Conservation (phyloP, 2,329 filamentous ascomycete species). For the Penicillium aurantiogriseum region DNA sequence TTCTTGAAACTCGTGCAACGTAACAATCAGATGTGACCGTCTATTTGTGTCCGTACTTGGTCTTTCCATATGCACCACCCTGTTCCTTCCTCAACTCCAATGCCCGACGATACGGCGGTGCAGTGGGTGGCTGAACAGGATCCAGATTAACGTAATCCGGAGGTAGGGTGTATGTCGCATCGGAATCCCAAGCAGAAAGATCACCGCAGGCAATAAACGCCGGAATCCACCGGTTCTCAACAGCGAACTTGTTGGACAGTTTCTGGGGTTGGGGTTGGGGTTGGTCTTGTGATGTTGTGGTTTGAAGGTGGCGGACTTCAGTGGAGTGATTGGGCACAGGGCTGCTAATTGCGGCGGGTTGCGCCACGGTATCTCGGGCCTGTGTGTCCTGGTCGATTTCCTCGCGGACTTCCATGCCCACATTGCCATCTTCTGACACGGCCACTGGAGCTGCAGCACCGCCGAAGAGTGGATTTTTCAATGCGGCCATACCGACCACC, state of each 20-base stretch:
- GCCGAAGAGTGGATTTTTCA: slow-evolving; percentile 42
- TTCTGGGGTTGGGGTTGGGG: slow-evolving; percentile 21
- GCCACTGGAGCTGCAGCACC: slow-evolving; percentile 34
- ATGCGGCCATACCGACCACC: slow-evolving; percentile 42
- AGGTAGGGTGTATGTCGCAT: slow-evolving; percentile 88
- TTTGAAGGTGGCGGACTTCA: slow-evolving; percentile 42
- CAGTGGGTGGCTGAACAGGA: slow-evolving; percentile 91
- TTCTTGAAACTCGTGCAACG: slow-evolving; percentile 7
- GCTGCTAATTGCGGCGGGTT: not conserved
- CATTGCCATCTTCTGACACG: slow-evolving; percentile 31
- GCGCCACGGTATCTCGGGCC: slow-evolving; percentile 6
- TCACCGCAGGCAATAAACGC: slow-evolving; percentile 98
- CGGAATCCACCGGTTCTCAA: slow-evolving; percentile 74
- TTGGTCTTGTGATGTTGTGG: slow-evolving; percentile 27
- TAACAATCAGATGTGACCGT: slow-evolving; percentile 25
- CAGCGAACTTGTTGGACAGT: slow-evolving; percentile 29
- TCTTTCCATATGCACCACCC: slow-evolving; percentile 76
- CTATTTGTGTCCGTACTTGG: slow-evolving; percentile 43
- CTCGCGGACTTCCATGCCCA: slow-evolving; percentile 38
- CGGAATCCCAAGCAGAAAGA: slow-evolving; percentile 89
- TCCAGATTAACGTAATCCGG: slow-evolving; percentile 83
- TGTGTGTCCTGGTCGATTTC: slow-evolving; percentile 44
- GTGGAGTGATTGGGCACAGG: slow-evolving; percentile 20
- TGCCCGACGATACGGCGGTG: slow-evolving; percentile 89
- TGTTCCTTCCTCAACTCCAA: slow-evolving; percentile 76